Percentiles rank a stretch among this genome's conserved stretches.
Evolutionary conservation across 805 yeast species (phyloP).

Genomic region (Kodamaea neixiangensis): DNA sequence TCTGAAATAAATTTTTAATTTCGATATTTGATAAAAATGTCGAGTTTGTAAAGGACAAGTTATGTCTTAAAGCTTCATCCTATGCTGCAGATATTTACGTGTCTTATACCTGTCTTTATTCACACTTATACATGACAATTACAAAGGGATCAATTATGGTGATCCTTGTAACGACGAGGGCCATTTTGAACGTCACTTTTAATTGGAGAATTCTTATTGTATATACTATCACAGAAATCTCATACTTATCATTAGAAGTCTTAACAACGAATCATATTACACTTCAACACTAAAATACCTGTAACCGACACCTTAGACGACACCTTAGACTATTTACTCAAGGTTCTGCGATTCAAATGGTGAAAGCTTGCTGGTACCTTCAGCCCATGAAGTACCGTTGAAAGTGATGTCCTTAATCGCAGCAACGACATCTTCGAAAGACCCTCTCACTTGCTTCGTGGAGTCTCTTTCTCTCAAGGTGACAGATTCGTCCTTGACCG

Average conservation of each 20-base stretch:
- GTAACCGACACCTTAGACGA: not conserved
- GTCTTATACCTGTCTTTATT: too few species aligned
- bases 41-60: too few species aligned
- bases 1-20: too few species aligned
- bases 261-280: too few species aligned
- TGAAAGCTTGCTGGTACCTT: constrained; percentile 72
- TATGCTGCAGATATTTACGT: too few species aligned
- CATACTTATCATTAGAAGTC: not conserved
- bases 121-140: too few species aligned
- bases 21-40: too few species aligned
- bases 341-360: constrained; percentile 65
- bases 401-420: constrained; percentile 79
- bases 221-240: not conserved
- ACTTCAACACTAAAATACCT: too few species aligned
- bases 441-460: constrained; percentile 94
- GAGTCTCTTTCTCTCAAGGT: constrained; percentile 97
- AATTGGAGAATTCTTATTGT: too few species aligned
- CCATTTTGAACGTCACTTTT: not conserved
- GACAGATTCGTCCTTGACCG: constrained; percentile 81
- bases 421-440: constrained; percentile 63
- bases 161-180: too few species aligned
- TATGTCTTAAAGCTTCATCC: too few species aligned
- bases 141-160: too few species aligned
- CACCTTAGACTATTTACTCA: constrained; percentile 3
- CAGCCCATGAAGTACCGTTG: constrained; percentile 76